A percentile compares a stretch with the other conserved stretches of the same genome.
Conservation (phyloP, 2,329 filamentous ascomycete species). For the Chaetomium olivaceum region DNA sequence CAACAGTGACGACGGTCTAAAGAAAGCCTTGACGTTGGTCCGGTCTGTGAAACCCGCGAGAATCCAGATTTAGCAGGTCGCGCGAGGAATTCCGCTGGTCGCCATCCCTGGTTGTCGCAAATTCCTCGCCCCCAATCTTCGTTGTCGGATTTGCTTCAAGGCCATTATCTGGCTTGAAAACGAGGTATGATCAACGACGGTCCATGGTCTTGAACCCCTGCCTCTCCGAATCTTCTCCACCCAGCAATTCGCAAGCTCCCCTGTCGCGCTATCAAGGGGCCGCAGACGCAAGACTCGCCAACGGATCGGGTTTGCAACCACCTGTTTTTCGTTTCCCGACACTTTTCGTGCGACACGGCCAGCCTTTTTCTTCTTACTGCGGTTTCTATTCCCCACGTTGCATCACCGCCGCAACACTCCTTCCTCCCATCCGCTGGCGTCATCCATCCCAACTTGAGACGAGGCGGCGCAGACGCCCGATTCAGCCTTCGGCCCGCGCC, state of each 20-base stretch:
- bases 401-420: not conserved
- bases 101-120: conserved; percentile 20
- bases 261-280: conserved; percentile 14
- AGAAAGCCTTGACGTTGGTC: not conserved
- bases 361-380: not conserved
- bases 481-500: not conserved
- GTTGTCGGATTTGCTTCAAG: conserved; percentile 5
- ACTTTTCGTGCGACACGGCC: not conserved
- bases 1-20: not conserved
- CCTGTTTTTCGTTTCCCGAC: not conserved
- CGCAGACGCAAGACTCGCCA: not conserved
- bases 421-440: not conserved
- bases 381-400: not conserved
- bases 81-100: conserved; percentile 12
- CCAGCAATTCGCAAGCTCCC: not conserved
- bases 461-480: not conserved
- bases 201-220: conserved; percentile 25
- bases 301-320: not conserved
- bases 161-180: conserved; percentile 11
- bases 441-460: not conserved
- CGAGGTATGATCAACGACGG: conserved; percentile 28
- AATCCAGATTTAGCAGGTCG: conserved; percentile 2
- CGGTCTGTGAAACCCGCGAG: not conserved
- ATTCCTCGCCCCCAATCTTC: conserved; percentile 26
- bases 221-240: conserved; percentile 22